Evolutionary conservation across 164 flowering plant species (phyloP).

Genomic region (Umbellularia californica): DNA sequence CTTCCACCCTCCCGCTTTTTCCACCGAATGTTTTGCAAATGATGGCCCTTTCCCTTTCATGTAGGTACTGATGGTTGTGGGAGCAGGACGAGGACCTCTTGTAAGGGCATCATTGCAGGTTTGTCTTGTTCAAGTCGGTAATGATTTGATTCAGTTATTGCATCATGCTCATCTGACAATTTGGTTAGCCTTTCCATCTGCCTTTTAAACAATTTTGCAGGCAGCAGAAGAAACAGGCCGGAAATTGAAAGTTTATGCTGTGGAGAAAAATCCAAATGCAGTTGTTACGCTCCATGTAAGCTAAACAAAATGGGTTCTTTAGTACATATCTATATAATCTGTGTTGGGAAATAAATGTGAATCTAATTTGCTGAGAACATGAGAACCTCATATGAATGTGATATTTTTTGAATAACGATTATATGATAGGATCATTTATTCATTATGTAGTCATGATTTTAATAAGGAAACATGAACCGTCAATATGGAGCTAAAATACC

Average conservation of each 20-base stretch:
- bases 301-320: neutral
- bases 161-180: slow-evolving; percentile 2
- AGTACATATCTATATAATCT: too few species aligned
- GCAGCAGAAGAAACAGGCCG: slow-evolving; percentile 97
- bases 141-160: neutral
- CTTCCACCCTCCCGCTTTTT: neutral
- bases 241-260: slow-evolving; percentile 85
- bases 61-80: slow-evolving; percentile 98
- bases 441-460: too few species aligned
- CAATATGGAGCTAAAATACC: neutral
- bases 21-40: neutral
- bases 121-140: neutral
- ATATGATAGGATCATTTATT: neutral
- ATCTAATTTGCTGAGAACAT: neutral
- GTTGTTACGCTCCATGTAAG: slow-evolving; percentile 97
- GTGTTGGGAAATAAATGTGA: neutral
- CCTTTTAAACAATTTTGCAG: slow-evolving; percentile 25
- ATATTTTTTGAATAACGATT: too few species aligned
- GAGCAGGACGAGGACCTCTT: slow-evolving; percentile 99
- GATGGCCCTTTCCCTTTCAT: slow-evolving; percentile 2
- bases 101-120: slow-evolving; percentile 97
- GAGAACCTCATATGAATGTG: neutral
- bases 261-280: slow-evolving; percentile 99
- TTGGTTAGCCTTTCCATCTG: neutral
- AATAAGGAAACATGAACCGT: neutral